Evolutionary conservation across 495 filamentous ascomycete species (phyloP), one percentile per base, ranked within the genome.

Genomic region (Trichocladium antarcticum): DNA sequence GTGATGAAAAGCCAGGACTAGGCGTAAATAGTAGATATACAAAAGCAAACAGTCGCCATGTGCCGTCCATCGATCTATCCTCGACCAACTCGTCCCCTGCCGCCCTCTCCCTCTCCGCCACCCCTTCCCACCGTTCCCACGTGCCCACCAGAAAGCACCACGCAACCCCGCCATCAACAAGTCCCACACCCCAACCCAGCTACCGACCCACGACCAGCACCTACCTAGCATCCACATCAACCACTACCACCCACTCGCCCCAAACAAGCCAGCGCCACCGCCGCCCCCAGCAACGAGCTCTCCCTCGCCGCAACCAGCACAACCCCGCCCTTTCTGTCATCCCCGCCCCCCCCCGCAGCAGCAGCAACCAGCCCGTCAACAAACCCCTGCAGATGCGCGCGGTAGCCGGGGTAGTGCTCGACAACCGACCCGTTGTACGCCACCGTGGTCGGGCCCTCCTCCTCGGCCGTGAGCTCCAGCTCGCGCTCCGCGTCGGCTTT

Each of bases 401-500:
- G 58, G 57, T 83, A 84, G 16, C 58, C 60, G 0, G 81, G 81
- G 57, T 83, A 85, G 55, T 77, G 73, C 62, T 81, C 75, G 28
- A 85, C 71, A 28, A 85, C 81, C 21, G 71, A 74, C 38, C 81
- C 81, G 56, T 80, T 81, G 59, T 76, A 83, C 8, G 75, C 78
- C 10, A 83, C 75, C 11, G 74, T 70, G 2, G 68, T 69, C n/a
- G n/a, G n/a, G n/a, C n/a, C n/a, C n/a, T n/a, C n/a, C n/a, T n/a
- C n/a, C n/a, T n/a, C 14, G 14, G 22, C 24, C 6, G 20, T 12
- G 28, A 42, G 21, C 1, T 59, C 27, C 4, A 57, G 49, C 6
- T 40, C 55, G 5, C 29, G 40, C 42, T 83, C 78, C 2, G 75
- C 59, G 17, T 69, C 66, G 14, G 66, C 65, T 7, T 77, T 76